Conservation (phyloP, 768 basidiomycete genomes). For the Psilocybe azurescens region DNA sequence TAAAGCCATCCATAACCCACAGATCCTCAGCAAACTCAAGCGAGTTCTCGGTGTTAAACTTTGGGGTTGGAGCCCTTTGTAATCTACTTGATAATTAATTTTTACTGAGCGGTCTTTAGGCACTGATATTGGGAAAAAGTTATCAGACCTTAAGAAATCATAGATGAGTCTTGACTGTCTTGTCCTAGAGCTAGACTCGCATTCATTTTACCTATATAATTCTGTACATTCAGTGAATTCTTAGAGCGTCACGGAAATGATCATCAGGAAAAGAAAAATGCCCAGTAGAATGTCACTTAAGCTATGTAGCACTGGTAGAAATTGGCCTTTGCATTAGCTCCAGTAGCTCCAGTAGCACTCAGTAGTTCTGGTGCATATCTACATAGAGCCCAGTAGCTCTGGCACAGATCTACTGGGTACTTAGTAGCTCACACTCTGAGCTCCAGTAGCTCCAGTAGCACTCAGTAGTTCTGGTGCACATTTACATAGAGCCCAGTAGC, state of each 20-base stretch:
- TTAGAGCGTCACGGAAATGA: slow-evolving; percentile 8
- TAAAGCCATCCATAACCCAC: slow-evolving; percentile 84
- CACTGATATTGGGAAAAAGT: slow-evolving; percentile 83
- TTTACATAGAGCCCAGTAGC: no score
- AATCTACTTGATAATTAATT: background rate
- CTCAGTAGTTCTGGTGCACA: no score
- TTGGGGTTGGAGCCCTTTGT: slow-evolving; percentile 61
- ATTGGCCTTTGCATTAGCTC: no score
- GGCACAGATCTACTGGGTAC: no score
- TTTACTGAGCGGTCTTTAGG: slow-evolving; percentile 45
- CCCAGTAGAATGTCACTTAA: no score
- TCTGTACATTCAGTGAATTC: slow-evolving; percentile 9
- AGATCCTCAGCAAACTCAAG: slow-evolving; percentile 90
- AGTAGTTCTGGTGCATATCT: no score
- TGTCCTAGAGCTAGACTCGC: background rate
- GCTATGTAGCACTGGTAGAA: no score
- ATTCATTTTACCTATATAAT: background rate
- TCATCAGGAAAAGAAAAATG: no score
- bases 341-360: no score
- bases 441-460: no score
- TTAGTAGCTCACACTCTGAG: no score
- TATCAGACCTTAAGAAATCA: slow-evolving; percentile 76
- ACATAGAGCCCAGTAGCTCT: no score
- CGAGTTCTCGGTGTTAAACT: slow-evolving; percentile 86
- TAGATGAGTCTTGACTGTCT: background rate